Conservation (phyloP, 768 basidiomycete genomes). For the Collybia mongolica region DNA sequence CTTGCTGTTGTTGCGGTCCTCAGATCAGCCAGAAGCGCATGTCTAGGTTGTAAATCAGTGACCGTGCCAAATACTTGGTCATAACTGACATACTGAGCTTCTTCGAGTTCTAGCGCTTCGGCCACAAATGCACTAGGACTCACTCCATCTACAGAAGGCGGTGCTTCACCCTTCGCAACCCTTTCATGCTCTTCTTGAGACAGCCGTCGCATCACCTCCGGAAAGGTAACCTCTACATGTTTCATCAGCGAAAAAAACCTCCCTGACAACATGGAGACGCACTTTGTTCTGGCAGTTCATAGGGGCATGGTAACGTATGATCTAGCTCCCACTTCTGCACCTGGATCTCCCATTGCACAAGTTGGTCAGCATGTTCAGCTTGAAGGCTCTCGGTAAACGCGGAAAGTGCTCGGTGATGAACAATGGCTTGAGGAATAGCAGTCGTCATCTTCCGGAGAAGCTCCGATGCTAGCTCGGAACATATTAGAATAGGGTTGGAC, state of each 20-base stretch:
- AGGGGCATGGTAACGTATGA: conserved; percentile 4
- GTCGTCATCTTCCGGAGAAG: conserved; percentile 5
- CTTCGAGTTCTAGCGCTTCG: conserved; percentile 9
- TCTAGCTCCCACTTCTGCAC: conserved; percentile 8
- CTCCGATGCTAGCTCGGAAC: not conserved
- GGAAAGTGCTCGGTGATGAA: conserved; percentile 6
- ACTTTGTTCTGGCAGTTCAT: conserved; percentile 8
- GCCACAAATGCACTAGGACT: conserved; percentile 7
- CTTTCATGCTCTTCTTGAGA: conserved; percentile 10
- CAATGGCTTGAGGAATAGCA: conserved; percentile 9
- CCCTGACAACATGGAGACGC: too few relatives aligned
- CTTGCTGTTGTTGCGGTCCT: not conserved
- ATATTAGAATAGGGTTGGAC: not conserved
- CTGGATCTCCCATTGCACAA: conserved; percentile 2
- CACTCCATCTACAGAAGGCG: conserved; percentile 2
- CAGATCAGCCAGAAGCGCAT: not conserved
- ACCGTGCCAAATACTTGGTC: not conserved
- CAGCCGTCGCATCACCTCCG: conserved; percentile 6
- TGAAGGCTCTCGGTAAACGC: conserved; percentile 6
- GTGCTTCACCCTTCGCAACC: not conserved
- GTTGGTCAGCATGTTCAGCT: not conserved
- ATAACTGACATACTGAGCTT: conserved; percentile 6
- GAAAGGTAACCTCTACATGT: conserved; percentile 3
- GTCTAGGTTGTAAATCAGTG: not conserved
- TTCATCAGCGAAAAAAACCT: not conserved